Evolutionary conservation across 208 protist species (phyloP).

Genomic region (Trypanosoma scelopori): DNA sequence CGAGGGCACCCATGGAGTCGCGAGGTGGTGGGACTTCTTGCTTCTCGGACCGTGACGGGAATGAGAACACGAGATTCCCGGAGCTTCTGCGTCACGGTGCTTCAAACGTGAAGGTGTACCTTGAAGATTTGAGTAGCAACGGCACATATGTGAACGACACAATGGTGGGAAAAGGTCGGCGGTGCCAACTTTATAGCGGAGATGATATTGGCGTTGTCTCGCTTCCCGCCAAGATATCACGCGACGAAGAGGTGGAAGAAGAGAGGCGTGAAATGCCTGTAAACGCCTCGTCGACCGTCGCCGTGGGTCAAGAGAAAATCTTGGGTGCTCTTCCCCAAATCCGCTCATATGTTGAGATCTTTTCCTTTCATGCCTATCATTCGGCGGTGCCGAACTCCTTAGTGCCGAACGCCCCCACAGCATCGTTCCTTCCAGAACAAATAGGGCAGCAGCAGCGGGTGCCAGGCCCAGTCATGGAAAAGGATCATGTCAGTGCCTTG

Average conservation of each 20-base stretch:
- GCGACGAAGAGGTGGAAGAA: background rate
- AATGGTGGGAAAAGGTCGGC: conserved; percentile 42
- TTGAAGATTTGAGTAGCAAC: conserved; percentile 70
- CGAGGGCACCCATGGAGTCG: no score
- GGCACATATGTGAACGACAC: conserved; percentile 80
- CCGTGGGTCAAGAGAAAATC: background rate
- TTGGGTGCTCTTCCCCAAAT: background rate
- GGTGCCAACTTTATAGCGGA: conserved; percentile 47
- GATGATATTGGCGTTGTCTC: conserved; percentile 66
- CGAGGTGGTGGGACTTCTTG: background rate
- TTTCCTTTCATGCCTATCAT: conserved; percentile 16
- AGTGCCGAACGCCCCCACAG: no score
- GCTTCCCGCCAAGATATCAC: conserved; percentile 18
- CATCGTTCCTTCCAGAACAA: background rate
- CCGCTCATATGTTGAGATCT: conserved; percentile 14
- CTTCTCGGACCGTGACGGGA: background rate
- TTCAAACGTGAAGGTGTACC: conserved; percentile 32
- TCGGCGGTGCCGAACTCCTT: background rate
- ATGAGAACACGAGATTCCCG: background rate
- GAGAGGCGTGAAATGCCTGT: background rate
- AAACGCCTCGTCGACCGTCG: background rate
- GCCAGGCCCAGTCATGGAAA: background rate
- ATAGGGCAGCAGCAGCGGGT: background rate
- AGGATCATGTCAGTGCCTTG: background rate
- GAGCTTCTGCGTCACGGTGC: background rate